A percentile compares a stretch with the other conserved stretches of the same genome.
Evolutionary conservation across 495 filamentous ascomycete species (phyloP).

Genomic region (Zalerion maritima): DNA sequence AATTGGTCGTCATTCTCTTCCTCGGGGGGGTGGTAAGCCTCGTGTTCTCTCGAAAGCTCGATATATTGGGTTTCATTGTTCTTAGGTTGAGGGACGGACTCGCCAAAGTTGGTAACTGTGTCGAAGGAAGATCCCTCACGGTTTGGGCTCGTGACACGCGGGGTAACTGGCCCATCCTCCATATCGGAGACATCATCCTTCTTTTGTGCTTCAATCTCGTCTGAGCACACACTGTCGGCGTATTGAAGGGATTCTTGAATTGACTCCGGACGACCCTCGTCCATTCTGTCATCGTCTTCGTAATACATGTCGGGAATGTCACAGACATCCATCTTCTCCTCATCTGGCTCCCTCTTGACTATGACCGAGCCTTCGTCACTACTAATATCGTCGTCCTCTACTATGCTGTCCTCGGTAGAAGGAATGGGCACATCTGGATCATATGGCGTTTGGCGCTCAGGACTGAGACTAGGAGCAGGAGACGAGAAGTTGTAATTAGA

Average conservation of each 20-base stretch:
- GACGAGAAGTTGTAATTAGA: conserved; percentile 51
- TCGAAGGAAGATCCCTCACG: conserved; percentile 29
- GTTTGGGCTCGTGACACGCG: too few species aligned
- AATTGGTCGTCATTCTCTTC: conserved; percentile 24
- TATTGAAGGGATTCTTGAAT: too few species aligned
- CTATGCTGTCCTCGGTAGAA: conserved; percentile 43
- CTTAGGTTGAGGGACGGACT: too few species aligned
- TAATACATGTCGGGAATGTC: conserved; percentile 52
- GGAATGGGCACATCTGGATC: conserved; percentile 82
- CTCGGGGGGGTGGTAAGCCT: conserved; percentile 19
- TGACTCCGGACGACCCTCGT: too few species aligned
- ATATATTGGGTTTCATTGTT: conserved; percentile 27
- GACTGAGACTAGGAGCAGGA: conserved; percentile 35
- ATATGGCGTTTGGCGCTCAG: conserved; percentile 34
- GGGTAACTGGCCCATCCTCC: too few species aligned
- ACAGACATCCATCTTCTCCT: conserved; percentile 51
- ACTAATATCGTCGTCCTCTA: conserved; percentile 21
- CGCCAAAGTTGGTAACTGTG: conserved; percentile 31
- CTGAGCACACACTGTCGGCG: too few species aligned
- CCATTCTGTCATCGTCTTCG: conserved; percentile 13
- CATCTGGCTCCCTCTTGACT: conserved; percentile 53
- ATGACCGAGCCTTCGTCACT: conserved; percentile 38
- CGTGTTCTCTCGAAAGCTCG: too few species aligned
- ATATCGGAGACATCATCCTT: too few species aligned
- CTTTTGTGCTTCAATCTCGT: too few species aligned